Conservation (phyloP, 768 basidiomycete species). For the Megacollybia marginata region DNA sequence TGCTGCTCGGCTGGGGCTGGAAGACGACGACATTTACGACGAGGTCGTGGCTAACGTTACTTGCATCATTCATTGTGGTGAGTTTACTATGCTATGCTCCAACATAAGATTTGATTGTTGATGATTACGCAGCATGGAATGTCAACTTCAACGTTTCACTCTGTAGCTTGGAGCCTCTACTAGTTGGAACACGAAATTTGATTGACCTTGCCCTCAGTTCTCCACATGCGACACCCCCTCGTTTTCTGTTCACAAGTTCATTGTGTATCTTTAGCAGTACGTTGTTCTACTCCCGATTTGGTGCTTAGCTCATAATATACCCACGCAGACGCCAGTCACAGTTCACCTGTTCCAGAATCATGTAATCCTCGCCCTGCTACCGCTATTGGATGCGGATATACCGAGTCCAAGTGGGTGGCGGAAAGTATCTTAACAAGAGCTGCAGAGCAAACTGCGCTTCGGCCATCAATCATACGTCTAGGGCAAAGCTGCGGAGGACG, state of each 20-base stretch:
- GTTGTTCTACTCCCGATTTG: constrained; percentile 3
- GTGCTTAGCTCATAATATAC: too few species aligned
- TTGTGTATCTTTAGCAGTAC: constrained; percentile 22
- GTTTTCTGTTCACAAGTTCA: constrained; percentile 26
- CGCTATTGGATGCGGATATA: constrained; percentile 17
- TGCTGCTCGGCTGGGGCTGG: background rate
- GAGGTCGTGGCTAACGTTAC: constrained; percentile 11
- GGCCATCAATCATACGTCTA: constrained; percentile 18
- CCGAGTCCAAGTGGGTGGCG: constrained; percentile 24
- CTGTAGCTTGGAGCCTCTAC: constrained; percentile 20
- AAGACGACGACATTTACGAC: constrained; percentile 1
- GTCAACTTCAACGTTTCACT: constrained; percentile 27
- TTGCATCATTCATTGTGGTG: constrained; percentile 18
- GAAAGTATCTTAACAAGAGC: constrained; percentile 20
- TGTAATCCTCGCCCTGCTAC: constrained; percentile 5
- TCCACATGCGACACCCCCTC: constrained; percentile 14
- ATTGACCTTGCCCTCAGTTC: constrained; percentile 27
- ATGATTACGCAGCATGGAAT: constrained; percentile 20
- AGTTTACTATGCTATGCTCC: background rate
- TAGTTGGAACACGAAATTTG: constrained; percentile 20
- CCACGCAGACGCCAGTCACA: constrained; percentile 1
- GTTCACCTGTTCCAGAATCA: constrained; percentile 5
- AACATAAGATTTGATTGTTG: background rate
- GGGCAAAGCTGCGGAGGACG: constrained; percentile 22
- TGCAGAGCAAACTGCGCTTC: constrained; percentile 6